Conservation (phyloP, 2,329 filamentous ascomycete species). For the Exserohilum rostratum region DNA sequence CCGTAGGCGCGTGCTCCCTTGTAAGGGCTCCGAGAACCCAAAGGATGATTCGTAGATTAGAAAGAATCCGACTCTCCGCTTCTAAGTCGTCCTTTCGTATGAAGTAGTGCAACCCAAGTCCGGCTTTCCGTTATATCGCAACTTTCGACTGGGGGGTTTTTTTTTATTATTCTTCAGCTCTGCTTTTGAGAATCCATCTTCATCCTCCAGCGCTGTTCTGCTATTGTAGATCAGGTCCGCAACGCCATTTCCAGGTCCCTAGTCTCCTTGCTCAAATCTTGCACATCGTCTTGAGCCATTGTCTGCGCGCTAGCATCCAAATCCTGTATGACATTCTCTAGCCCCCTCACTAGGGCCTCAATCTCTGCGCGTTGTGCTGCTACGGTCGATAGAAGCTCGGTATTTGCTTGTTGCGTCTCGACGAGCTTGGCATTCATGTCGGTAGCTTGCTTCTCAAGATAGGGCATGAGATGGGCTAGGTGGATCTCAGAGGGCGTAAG, state of each 20-base stretch:
- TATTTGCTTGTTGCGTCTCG: slow-evolving; percentile 59
- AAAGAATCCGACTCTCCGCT: too few relatives aligned
- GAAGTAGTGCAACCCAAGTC: not conserved
- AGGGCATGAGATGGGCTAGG: slow-evolving; percentile 64
- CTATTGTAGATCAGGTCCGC: slow-evolving; percentile 33
- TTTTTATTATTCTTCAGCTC: not conserved
- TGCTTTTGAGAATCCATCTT: not conserved
- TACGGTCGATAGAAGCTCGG: slow-evolving; percentile 58
- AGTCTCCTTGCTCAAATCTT: slow-evolving; percentile 43
- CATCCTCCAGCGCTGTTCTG: not conserved
- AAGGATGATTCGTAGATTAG: too few relatives aligned
- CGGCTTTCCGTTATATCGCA: too few relatives aligned
- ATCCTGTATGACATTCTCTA: slow-evolving; percentile 64
- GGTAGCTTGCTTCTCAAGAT: slow-evolving; percentile 58
- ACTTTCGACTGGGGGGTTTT: not conserved
- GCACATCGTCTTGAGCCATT: slow-evolving; percentile 48
- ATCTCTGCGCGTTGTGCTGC: slow-evolving; percentile 63
- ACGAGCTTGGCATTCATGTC: slow-evolving; percentile 58
- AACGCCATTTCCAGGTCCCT: slow-evolving; percentile 45
- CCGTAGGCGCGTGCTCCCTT: too few relatives aligned
- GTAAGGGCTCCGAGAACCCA: too few relatives aligned
- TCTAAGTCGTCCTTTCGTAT: too few relatives aligned
- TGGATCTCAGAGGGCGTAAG: slow-evolving; percentile 63
- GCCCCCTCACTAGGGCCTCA: slow-evolving; percentile 57
- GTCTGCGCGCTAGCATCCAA: slow-evolving; percentile 58